A percentile compares a stretch with the other conserved stretches of the same genome.
phyloP scores from a whole-genome alignment of 1,284 basidiomycete species.

The Ceratobasidium sp. region DNA sequence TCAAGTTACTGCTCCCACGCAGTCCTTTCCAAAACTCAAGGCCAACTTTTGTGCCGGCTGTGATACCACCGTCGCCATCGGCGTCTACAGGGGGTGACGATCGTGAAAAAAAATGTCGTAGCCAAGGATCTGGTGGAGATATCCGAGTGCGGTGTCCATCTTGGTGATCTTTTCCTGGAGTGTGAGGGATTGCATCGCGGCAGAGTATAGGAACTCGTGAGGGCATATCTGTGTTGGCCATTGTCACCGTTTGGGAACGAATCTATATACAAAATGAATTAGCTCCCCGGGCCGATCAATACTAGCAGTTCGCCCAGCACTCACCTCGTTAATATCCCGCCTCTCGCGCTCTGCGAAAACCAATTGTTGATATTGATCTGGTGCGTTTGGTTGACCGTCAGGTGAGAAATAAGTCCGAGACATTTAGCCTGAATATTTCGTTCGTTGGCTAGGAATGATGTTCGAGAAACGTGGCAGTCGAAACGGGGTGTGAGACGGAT shows the following conservation, averaged over 20 bases:
- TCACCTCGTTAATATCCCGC: constrained; percentile 40
- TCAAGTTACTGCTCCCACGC: constrained; percentile 41
- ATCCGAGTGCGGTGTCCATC: constrained; percentile 42
- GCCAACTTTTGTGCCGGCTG: constrained; percentile 46
- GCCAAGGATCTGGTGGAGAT: constrained; percentile 36
- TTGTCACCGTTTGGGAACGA: constrained; percentile 34
- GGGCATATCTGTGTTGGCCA: constrained; percentile 37
- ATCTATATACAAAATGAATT: constrained; percentile 23
- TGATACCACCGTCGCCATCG: constrained; percentile 44
- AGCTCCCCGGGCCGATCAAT: background rate
- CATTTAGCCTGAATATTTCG: background rate
- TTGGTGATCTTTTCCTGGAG: constrained; percentile 37
- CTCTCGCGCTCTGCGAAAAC: constrained; percentile 44
- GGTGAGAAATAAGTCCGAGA: constrained; percentile 33
- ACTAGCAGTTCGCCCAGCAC: background rate
- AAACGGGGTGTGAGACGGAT: background rate
- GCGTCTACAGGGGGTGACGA: constrained; percentile 43
- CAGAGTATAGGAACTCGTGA: constrained; percentile 39
- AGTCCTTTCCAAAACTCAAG: constrained; percentile 45
- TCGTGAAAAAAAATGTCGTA: constrained; percentile 41
- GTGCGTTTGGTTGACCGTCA: constrained; percentile 13
- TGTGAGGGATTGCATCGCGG: constrained; percentile 23
- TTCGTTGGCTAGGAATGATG: background rate
- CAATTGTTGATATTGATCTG: constrained; percentile 41
- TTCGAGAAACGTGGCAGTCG: constrained; percentile 20